phyloP scores from a whole-genome alignment of 202 grass and related monocot genomes.

The Bolboschoenoplectus hybrid region DNA sequence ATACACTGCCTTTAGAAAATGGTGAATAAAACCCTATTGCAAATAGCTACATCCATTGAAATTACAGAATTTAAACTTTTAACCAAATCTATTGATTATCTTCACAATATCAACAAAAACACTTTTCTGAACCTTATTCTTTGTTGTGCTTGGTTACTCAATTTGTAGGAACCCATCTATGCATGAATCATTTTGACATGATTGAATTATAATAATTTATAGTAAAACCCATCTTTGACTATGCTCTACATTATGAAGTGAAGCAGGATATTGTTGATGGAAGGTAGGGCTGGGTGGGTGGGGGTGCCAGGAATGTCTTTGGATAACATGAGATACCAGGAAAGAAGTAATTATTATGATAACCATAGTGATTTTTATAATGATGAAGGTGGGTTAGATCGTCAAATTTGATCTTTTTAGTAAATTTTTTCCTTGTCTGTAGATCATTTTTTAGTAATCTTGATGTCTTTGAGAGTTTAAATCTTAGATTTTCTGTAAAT shows the following conservation, averaged over 20 bases:
- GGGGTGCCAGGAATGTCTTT: neutral
- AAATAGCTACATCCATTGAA: neutral
- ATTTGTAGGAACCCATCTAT: neutral
- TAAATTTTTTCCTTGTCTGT: constrained; percentile 1
- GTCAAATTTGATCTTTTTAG: neutral
- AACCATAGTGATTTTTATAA: neutral
- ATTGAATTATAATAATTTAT: neutral
- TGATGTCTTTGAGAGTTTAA: neutral
- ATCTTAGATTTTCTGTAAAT: constrained; percentile 12
- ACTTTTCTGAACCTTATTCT: neutral
- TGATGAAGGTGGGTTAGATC: neutral
- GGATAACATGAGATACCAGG: neutral
- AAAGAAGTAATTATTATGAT: neutral
- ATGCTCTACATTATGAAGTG: neutral
- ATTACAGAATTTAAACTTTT: neutral
- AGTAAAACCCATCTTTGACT: neutral
- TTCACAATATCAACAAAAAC: neutral
- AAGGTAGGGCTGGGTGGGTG: neutral
- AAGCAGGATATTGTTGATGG: neutral
- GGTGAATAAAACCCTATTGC: neutral
- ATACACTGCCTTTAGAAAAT: neutral
- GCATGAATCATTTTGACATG: neutral
- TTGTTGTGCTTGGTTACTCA: neutral
- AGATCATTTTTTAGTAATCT: neutral
- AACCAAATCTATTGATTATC: neutral